Base-by-base conservation (phyloP, 257 asterid genomes). In the Paraleonurus japonicus region DNA sequence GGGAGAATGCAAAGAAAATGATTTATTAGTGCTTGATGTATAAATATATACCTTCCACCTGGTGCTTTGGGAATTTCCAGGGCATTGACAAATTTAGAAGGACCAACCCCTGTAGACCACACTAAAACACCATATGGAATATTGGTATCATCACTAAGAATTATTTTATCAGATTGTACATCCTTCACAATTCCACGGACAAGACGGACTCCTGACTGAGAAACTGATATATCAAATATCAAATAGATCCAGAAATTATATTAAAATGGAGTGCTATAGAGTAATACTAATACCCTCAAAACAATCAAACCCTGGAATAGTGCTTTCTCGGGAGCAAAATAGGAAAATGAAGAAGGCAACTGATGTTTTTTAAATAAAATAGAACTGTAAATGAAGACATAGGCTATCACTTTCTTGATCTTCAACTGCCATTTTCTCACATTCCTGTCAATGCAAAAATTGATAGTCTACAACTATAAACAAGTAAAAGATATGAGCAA, bases 91-190 rank as follows among this genome's bases (percentile, higher is more conserved):
- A 94, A 91, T 41, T 88, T 16, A 2, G 99, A 91, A 61, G 98
- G 99, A 50, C 99, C 99, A 60, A 94, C 99, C 48, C 99, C 99
- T 5, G 99, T 94, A 61, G 99, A 94, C 99, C 99, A 94, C 70
- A 91, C 99, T 74, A 94, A 78, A 62, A 94, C 84, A 24, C 99
- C 99, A 67, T 94, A 94, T n/a, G 99, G 98, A 33, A 94, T 93
- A 39, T 83, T 82, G 2, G 96, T 94, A 75, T 86, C 93, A 61
- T 94, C 96, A 54, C 82, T 88, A 28, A 91, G 96, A 53, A 84
- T 72, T 57, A 94, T 87, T 90, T 87, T 94, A 16, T 88, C 81
- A 24, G 96, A 43, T 72, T 86, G 90, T 37, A 94, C 99, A 79
- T 94, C 92, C 80, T 86, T 88, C 79, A 94, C 99, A 48, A 94